Percentiles rank a stretch among this genome's conserved stretches.
Conservation (phyloP, 441 rosid species). For the Populus hybrid region DNA sequence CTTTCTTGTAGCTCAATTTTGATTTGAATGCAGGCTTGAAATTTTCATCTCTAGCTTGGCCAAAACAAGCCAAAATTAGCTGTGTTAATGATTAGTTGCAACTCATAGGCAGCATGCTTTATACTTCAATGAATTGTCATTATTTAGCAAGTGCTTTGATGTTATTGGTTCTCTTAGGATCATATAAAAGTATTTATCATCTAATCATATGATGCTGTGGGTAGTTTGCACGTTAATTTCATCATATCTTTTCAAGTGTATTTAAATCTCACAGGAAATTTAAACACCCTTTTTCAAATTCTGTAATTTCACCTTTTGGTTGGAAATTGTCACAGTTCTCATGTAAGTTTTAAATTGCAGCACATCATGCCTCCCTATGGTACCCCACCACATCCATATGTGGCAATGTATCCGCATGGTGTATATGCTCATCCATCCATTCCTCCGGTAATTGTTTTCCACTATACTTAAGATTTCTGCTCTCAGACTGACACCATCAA, state of each 20-base stretch:
- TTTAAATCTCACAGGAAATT: not conserved
- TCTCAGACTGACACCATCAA: constrained; percentile 7
- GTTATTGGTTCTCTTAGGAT: not conserved
- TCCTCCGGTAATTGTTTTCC: constrained; percentile 63
- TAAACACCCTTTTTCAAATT: not conserved
- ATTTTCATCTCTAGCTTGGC: not conserved
- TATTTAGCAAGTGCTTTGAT: not conserved
- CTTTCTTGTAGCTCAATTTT: not conserved
- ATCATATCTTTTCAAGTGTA: not conserved
- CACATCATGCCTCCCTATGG: constrained; percentile 97
- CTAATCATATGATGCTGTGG: not conserved
- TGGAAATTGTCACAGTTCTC: constrained; percentile 5
- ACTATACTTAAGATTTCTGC: constrained; percentile 12
- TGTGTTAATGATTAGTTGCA: not conserved
- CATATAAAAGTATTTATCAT: not conserved
- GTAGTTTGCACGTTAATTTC: not conserved
- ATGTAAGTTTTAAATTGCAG: constrained; percentile 39
- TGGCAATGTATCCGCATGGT: constrained; percentile 96
- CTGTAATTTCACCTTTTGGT: not conserved
- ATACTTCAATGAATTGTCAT: not conserved
- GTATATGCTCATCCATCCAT: constrained; percentile 89
- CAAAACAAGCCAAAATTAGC: not conserved
- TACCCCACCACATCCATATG: constrained; percentile 90
- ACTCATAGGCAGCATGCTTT: not conserved
- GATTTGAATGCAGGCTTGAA: not conserved